Base-by-base conservation (phyloP, 129 eudicot genomes). In the Solidago caesia region DNA sequence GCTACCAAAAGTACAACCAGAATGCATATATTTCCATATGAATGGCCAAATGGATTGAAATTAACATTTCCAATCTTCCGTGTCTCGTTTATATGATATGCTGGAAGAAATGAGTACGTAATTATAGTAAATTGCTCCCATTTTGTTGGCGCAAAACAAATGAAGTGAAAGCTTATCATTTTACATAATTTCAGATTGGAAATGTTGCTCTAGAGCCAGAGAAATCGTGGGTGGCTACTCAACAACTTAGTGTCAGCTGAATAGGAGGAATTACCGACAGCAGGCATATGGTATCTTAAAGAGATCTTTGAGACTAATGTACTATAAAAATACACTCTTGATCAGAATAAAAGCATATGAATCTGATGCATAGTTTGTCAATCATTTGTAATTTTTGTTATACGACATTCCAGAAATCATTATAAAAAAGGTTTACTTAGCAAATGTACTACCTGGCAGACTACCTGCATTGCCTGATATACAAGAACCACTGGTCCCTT, bases 151-250 rank as follows among this genome's bases (percentile, higher is more conserved):
- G 42, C 6, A 2, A 59, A 25, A 59, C 21, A 59, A 59, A 7
- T 29, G 25, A 59, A 16, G 41, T 2, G 25, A 8, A 64, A 13
- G 49, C 29, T n/a, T 74, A 68, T 41, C 33, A 12, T 61, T 33
- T 25, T 72, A 39, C 61, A 12, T 44, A 45, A 56, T 57, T 76
- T 71, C 89, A 94, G 98, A 94, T 90, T 57, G 92, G 85, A 80
- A 74, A 74, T 73, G 96, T 94, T 44, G 78, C 82, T 82, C 85
- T 94, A 44, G 96, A 86, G 66, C 97, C 98, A 55, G 78, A 82
- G 12, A 87, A 90, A 72, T 86, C 98, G 66, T 94, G 98, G 98
- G 90, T 92, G 21, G 98, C 98, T 29, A 79, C 84, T 41, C 97
- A 90, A 83, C 87, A 83, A 46, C 84, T 94, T 44, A 88, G 83